Percentiles rank a stretch among this genome's conserved stretches.
phyloP scores from a whole-genome alignment of 2,329 filamentous ascomycete genomes.

The Colletotrichum zoysiae region DNA sequence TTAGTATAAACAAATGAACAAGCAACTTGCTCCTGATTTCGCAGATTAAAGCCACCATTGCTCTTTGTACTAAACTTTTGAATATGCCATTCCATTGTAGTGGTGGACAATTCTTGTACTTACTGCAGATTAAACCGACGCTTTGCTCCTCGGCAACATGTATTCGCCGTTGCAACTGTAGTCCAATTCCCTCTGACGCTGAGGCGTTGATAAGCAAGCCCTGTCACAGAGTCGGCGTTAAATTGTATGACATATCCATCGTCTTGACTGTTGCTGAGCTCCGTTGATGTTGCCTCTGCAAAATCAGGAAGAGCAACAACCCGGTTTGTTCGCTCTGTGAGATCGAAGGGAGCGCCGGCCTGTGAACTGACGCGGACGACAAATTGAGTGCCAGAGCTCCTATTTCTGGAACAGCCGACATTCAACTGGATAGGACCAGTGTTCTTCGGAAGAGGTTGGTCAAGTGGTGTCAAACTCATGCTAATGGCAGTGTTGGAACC shows the following conservation, averaged over 20 bases:
- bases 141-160: not conserved
- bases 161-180: conserved; percentile 20
- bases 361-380: conserved; percentile 44
- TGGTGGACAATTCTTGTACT: not conserved
- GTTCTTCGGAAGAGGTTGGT: conserved; percentile 49
- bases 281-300: conserved; percentile 33
- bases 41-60: not conserved
- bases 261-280: conserved; percentile 10
- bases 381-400: conserved; percentile 23
- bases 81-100: not conserved
- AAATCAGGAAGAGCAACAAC: conserved; percentile 44
- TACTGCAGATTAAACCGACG: not conserved
- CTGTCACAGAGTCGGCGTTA: conserved; percentile 16
- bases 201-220: conserved; percentile 44
- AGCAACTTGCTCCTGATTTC: not conserved
- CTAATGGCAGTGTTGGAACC: conserved; percentile 48
- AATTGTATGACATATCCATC: conserved; percentile 41
- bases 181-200: conserved; percentile 39
- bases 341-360: conserved; percentile 45
- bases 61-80: not conserved
- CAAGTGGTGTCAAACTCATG: conserved; percentile 49
- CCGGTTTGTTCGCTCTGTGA: conserved; percentile 45
- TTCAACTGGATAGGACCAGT: conserved; percentile 49
- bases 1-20: not conserved
- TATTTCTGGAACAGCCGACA: conserved; percentile 24